Percentiles rank a stretch among this genome's conserved stretches.
Evolutionary conservation across 164 flowering plant genomes (phyloP).

Genomic region (Nelumbo lutea): DNA sequence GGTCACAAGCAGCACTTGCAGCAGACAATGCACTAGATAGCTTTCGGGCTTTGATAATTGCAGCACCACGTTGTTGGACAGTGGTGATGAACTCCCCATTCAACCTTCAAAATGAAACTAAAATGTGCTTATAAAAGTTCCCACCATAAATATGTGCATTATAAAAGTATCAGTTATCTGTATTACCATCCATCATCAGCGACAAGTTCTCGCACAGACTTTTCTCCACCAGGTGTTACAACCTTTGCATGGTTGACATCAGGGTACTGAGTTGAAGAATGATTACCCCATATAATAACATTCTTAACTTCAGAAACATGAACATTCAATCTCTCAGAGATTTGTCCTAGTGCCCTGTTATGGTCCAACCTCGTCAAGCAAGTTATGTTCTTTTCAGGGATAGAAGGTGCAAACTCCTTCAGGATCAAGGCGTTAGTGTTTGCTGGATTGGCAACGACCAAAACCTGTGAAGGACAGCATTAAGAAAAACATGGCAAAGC

Average conservation of each 20-base stretch:
- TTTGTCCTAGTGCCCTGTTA: constrained; percentile 97
- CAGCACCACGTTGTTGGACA: constrained; percentile 99
- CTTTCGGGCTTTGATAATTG: constrained; percentile 95
- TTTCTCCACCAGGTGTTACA: constrained; percentile 70
- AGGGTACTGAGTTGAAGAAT: constrained; percentile 85
- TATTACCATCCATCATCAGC: constrained; percentile 82
- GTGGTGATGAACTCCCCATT: constrained; percentile 75
- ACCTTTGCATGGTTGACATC: constrained; percentile 65
- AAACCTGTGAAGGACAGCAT: constrained; percentile 46
- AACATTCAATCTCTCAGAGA: constrained; percentile 87
- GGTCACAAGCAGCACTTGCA: constrained; percentile 99
- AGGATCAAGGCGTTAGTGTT: constrained; percentile 97
- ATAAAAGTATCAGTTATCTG: neutral
- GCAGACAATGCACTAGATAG: constrained; percentile 99
- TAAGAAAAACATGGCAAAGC: neutral
- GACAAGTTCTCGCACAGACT: constrained; percentile 81
- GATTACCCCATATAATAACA: constrained; percentile 97
- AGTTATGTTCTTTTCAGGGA: constrained; percentile 69
- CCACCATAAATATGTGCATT: neutral
- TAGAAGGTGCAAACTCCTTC: constrained; percentile 83
- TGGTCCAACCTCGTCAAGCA: constrained; percentile 93
- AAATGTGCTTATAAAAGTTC: neutral
- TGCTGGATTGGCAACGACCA: constrained; percentile 99
- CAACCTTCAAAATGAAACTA: constrained; percentile 51
- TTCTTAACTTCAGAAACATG: constrained; percentile 91